Base-by-base conservation (phyloP, 176 grass and related monocot genomes). In the Panicum miliaceum region DNA sequence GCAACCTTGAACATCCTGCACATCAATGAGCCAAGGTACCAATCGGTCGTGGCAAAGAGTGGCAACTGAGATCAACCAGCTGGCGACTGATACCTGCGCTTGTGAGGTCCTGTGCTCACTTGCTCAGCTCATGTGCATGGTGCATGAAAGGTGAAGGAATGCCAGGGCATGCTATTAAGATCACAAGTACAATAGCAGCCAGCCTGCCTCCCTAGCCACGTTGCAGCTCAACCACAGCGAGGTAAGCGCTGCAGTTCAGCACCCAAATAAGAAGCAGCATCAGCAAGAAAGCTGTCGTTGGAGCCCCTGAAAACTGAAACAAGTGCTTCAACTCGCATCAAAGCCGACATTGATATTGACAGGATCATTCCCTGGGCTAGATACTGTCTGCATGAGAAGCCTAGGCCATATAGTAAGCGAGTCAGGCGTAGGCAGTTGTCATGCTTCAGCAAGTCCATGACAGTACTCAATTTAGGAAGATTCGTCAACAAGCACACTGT, bases 291-390 rank as follows among this genome's bases (percentile, higher is more conserved):
- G 70, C 68, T 73, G n/a, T 94, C 74, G 73, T 67, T 78, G 73
- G 93, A 99, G 56, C 59, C 62, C 86, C 81, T 96, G 78, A 99
- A 87, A 61, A 67, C 41, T 78, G 78, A 90, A 52, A 96, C 85
- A 48, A 94, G 71, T 4, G 77, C 68, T 83, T 95, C 96, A 54
- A 99, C 88, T 84, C 88, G 93, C 84, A 83, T 87, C 74, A 99
- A 68, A 77, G 85, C 91, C n/a, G 87, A 53, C 32, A 88, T 59
- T 40, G 93, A 89, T 89, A 99, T 94, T 32, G 96, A 99, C 51
- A 99, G 61, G 40, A 96, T 99, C 93, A 99, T 90, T 84, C 89
- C 96, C 64, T 99, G 93, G 40, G 93, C 81, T 63, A 99, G 73
- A 71, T 94, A 99, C 45, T 99, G 96, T 81, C 89, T 90, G 59